Evolutionary conservation across 1,284 basidiomycete species (phyloP).

Genomic region (Pseudozyma sp.): DNA sequence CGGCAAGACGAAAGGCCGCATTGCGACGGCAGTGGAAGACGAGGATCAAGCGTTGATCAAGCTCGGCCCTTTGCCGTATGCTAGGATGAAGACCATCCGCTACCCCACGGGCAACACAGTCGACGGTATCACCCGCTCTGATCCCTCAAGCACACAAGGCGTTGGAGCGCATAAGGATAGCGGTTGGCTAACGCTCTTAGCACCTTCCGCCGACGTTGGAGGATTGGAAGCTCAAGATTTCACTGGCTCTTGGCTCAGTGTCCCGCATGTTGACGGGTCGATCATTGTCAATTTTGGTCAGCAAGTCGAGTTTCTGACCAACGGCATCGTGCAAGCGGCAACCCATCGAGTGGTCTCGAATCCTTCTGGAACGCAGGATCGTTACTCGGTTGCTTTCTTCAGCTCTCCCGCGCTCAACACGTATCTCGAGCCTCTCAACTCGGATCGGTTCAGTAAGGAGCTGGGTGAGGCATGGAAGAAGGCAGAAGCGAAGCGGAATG

Average conservation of each 20-base stretch:
- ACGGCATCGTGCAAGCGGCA: conserved; percentile 56
- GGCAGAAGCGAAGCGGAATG: conserved; percentile 23
- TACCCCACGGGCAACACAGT: conserved; percentile 48
- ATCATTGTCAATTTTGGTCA: conserved; percentile 65
- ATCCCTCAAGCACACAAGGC: conserved; percentile 47
- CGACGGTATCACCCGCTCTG: conserved; percentile 44
- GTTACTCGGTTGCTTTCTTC: conserved; percentile 56
- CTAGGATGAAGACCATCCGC: conserved; percentile 60
- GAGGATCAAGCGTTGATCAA: conserved; percentile 6
- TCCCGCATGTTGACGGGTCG: conserved; percentile 38
- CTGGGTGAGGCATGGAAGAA: conserved; percentile 33
- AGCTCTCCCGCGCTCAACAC: conserved; percentile 52
- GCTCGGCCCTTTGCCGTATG: conserved; percentile 41
- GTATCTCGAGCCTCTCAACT: conserved; percentile 32
- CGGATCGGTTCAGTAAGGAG: conserved; percentile 28
- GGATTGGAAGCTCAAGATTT: conserved; percentile 60
- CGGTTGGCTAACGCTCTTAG: conserved; percentile 60
- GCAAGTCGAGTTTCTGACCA: conserved; percentile 56
- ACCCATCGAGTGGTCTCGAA: conserved; percentile 56
- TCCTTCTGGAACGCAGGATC: conserved; percentile 8
- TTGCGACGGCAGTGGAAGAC: neutral
- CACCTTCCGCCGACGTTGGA: conserved; percentile 40
- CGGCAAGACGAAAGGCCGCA: conserved; percentile 14
- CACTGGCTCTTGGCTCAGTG: conserved; percentile 51
- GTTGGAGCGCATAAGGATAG: conserved; percentile 64